Evolutionary conservation across 768 basidiomycete species (phyloP), one percentile per base, ranked within the genome.

Genomic region (Omphalotus guepiniiformis): DNA sequence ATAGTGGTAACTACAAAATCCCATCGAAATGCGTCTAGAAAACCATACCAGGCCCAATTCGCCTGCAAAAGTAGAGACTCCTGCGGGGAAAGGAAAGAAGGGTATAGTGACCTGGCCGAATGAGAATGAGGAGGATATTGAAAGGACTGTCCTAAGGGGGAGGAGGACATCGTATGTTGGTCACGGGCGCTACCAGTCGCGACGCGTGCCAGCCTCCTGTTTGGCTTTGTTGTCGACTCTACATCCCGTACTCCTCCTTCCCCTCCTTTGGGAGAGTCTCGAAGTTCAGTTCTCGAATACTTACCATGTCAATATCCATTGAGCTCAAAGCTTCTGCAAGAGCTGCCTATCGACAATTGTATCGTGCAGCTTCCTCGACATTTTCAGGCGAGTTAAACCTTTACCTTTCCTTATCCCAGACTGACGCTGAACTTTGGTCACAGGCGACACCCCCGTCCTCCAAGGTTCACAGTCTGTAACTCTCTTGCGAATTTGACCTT

Each of bases 21-120:
- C 84, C 85, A 88, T 25, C 86, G 76, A 61, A 79, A 85, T 12
- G 87, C 78, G 65, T 91, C 88, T 34, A 77, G 58, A 9, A 90
- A 59, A 13, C 88, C 89, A 8, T 64, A 63, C 55, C 71, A 70
- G 12, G 76, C 72, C 68, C 81, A 90, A 42, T 62, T 70, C 8
- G 79, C 50, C 55, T 90, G 88, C 3, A 88, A 67, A 56, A 67
- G 60, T 15, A 78, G 58, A 0, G 87, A 82, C 21, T 85, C 77
- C 12, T 70, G 71, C 3, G 85, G 52, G 1, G 87, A 74, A 6
- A 90, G 72, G 62, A 90, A 91, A 11, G 71, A 61, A 1, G 89
- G 88, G 63, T 90, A 91, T 2, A 73, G 62, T 3, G 74, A 61
- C 29, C 84, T 71, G 16, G 83, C 67, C 3, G 73, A 65, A 13